Evolutionary conservation across 2,329 filamentous ascomycete species (phyloP).

Genomic region (Fusarium sp.): DNA sequence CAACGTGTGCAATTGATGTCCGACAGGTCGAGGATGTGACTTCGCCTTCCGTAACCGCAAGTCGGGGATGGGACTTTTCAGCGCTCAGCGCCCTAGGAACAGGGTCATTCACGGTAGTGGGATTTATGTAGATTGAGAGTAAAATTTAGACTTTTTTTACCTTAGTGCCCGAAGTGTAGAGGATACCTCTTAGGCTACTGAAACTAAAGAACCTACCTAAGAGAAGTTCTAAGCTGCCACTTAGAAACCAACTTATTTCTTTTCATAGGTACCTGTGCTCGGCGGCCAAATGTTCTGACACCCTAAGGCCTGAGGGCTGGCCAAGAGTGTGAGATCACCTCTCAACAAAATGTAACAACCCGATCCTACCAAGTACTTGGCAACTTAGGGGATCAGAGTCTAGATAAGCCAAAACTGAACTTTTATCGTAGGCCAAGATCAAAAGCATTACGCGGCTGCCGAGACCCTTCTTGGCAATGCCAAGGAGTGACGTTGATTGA

Average conservation of each 20-base stretch:
- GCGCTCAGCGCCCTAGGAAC: too few species aligned
- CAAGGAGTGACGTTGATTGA: constrained; percentile 8
- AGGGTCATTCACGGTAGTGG: too few species aligned
- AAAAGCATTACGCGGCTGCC: constrained; percentile 9
- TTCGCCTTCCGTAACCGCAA: too few species aligned
- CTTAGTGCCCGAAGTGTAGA: not conserved
- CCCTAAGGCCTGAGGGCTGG: not conserved
- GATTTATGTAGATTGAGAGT: too few species aligned
- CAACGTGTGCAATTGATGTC: not conserved
- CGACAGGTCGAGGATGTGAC: too few species aligned
- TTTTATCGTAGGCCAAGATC: not conserved
- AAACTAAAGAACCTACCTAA: too few species aligned
- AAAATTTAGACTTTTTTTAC: too few species aligned
- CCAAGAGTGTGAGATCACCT: not conserved
- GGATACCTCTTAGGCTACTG: accelerated
- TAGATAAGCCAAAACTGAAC: not conserved
- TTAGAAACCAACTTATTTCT: not conserved
- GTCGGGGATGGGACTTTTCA: too few species aligned
- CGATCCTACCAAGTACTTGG: not conserved
- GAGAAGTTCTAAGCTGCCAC: too few species aligned
- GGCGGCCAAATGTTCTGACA: too few species aligned
- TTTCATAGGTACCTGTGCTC: too few species aligned
- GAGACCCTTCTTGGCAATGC: constrained; percentile 4
- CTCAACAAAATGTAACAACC: not conserved
- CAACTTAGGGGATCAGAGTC: not conserved